Percentiles rank a stretch among this genome's conserved stretches.
phyloP scores from a whole-genome alignment of 2,329 filamentous ascomycete species.

The Penicillium sp. region DNA sequence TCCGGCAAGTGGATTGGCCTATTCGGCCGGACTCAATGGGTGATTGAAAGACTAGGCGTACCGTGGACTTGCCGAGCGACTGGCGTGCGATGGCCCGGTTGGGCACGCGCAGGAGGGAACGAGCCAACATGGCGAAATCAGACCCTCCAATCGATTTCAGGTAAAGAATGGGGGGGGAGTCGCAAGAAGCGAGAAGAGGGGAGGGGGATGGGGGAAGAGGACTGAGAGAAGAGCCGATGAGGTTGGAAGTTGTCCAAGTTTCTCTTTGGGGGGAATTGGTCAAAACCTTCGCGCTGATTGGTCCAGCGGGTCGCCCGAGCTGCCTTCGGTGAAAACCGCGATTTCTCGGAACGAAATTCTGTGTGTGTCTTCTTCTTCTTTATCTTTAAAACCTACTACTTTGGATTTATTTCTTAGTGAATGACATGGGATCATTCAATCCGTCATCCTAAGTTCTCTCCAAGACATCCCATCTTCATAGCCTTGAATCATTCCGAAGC shows the following conservation, averaged over 20 bases:
- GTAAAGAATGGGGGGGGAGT: conserved; percentile 28
- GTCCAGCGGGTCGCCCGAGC: conserved; percentile 24
- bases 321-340: conserved; percentile 38
- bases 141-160: conserved; percentile 36
- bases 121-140: conserved; percentile 71
- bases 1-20: conserved; percentile 28
- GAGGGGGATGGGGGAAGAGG: conserved; percentile 26
- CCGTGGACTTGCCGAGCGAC: conserved; percentile 69
- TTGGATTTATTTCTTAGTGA: neutral
- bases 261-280: conserved; percentile 37
- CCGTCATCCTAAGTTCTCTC: neutral
- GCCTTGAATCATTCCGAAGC: neutral
- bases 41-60: conserved; percentile 50
- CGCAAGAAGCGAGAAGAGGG: conserved; percentile 30
- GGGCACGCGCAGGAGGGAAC: conserved; percentile 85
- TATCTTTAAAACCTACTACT: neutral
- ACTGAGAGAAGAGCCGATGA: conserved; percentile 29
- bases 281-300: conserved; percentile 39
- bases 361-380: neutral
- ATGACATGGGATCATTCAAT: neutral
- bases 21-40: conserved; percentile 29
- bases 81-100: conserved; percentile 73
- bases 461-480: neutral
- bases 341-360: conserved; percentile 31
- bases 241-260: conserved; percentile 30